These are phyloP conservation scores for Cystobasidiopsis lactophilus DNA, from an alignment of 768 basidiomycete genomes.

Conservation along the genomic window DNA sequence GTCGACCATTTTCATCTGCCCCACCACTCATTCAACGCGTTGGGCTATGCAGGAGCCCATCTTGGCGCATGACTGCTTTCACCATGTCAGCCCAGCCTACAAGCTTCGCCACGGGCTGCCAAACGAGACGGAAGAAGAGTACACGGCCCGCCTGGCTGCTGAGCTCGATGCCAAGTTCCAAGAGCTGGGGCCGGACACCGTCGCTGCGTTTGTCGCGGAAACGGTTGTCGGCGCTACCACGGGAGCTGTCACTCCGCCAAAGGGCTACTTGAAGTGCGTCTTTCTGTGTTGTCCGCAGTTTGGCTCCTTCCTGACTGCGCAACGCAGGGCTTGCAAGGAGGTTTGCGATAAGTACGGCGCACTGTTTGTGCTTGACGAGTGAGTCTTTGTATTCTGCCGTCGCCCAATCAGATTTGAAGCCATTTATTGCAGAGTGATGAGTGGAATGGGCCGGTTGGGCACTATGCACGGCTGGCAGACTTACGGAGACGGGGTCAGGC, in stretches of 20 bases:
- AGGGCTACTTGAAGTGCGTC: constrained; percentile 54
- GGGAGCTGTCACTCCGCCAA: constrained; percentile 51
- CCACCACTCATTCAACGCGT: no score
- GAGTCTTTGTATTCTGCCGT: constrained; percentile 70
- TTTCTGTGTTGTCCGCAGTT: no score
- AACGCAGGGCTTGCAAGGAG: constrained; percentile 27
- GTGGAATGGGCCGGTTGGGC: constrained; percentile 27
- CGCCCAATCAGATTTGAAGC: constrained; percentile 31
- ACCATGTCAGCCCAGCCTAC: constrained; percentile 74
- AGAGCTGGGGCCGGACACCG: constrained; percentile 56
- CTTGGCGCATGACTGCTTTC: constrained; percentile 28
- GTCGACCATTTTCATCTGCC: no score
- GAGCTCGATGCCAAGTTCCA: constrained; percentile 72
- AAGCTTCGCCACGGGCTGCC: constrained; percentile 49
- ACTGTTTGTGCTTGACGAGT: constrained; percentile 70
- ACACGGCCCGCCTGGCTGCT: constrained; percentile 49
- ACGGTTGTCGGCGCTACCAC: constrained; percentile 61
- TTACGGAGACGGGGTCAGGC: constrained; percentile 42
- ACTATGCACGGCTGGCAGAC: constrained; percentile 62
- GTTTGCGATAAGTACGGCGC: constrained; percentile 31
- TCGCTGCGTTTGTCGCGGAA: constrained; percentile 27
- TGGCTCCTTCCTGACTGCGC: background rate
- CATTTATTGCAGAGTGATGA: background rate
- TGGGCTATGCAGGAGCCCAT: no score
- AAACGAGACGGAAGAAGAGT: constrained; percentile 54